Conservation (phyloP, 2,329 filamentous ascomycete species). For the Fusarium sp. region DNA sequence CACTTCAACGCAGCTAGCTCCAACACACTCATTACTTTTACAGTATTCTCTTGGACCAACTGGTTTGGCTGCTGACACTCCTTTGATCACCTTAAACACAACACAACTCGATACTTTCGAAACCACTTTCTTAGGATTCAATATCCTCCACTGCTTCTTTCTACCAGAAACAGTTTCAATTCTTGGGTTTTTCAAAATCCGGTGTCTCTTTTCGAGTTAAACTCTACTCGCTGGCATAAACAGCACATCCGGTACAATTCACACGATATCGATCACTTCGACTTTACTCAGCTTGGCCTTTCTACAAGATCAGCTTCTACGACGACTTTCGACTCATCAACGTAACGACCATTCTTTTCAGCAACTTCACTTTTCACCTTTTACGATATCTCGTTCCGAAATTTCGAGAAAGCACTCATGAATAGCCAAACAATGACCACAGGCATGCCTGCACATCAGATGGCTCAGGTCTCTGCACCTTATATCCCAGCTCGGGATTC, state of each 20-base stretch:
- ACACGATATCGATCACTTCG: constrained; percentile 41
- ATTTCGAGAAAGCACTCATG: constrained; percentile 37
- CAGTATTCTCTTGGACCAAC: constrained; percentile 60
- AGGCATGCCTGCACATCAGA: constrained; percentile 65
- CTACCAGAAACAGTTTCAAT: constrained; percentile 19
- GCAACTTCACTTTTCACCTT: constrained; percentile 13
- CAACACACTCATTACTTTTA: constrained; percentile 51
- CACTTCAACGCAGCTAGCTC: constrained; percentile 51
- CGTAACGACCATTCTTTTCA: constrained; percentile 36
- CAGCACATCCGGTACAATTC: constrained; percentile 40
- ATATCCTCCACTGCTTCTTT: constrained; percentile 23
- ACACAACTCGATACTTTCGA: constrained; percentile 33
- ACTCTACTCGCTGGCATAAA: constrained; percentile 45
- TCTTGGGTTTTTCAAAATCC: constrained; percentile 20
- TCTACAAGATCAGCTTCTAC: constrained; percentile 31
- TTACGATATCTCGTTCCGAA: constrained; percentile 43
- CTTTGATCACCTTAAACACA: constrained; percentile 54
- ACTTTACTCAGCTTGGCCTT: constrained; percentile 23
- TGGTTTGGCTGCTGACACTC: constrained; percentile 71
- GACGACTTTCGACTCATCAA: constrained; percentile 38
- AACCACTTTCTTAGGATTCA: constrained; percentile 18
- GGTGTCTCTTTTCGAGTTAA: constrained; percentile 48
- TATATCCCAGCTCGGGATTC: constrained; percentile 67
- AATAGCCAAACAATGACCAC: constrained; percentile 39
- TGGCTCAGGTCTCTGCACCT: constrained; percentile 59